These are phyloP conservation scores for Chaetomiaceae sp. DNA, from an alignment of 2,329 filamentous ascomycete species.

Conservation along the genomic window DNA sequence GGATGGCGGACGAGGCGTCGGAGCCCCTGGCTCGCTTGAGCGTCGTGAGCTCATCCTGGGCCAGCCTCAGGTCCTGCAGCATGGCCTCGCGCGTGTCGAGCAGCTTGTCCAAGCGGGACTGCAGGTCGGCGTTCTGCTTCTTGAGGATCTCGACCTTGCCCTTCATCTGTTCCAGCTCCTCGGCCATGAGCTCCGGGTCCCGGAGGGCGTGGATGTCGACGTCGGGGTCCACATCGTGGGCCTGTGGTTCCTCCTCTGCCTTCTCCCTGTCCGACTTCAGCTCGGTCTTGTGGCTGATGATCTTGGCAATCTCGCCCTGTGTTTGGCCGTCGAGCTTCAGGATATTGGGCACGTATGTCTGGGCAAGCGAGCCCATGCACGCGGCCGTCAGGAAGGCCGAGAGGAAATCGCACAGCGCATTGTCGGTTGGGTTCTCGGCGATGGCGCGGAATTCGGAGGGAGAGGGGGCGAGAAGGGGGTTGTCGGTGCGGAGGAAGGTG, in stretches of 20 bases:
- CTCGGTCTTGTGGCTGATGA: constrained; percentile 33
- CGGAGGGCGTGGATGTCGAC: constrained; percentile 30
- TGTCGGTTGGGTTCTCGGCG: constrained; percentile 51
- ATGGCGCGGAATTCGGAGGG: constrained; percentile 55
- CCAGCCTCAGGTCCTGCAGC: constrained; percentile 56
- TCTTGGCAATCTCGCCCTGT: constrained; percentile 44
- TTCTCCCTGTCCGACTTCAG: constrained; percentile 24
- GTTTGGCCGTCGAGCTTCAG: constrained; percentile 32
- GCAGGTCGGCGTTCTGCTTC: constrained; percentile 55
- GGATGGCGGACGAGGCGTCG: constrained; percentile 48
- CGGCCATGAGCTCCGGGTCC: constrained; percentile 53
- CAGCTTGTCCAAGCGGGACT: constrained; percentile 55
- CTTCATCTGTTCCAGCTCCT: constrained; percentile 50
- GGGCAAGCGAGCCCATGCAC: constrained; percentile 30
- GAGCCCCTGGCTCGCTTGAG: constrained; percentile 51
- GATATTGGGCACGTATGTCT: constrained; percentile 30
- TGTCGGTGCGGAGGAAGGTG: constrained; percentile 60
- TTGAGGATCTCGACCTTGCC: constrained; percentile 49
- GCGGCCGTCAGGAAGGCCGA: constrained; percentile 30
- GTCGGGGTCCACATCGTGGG: constrained; percentile 29
- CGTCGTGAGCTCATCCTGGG: constrained; percentile 51
- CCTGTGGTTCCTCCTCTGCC: constrained; percentile 8
- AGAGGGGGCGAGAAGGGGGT: constrained; percentile 48
- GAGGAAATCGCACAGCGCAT: constrained; percentile 46
- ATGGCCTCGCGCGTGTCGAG: constrained; percentile 62